Evolutionary conservation across 2,329 filamentous ascomycete species (phyloP).

Genomic region (Diaporthe vaccinii): DNA sequence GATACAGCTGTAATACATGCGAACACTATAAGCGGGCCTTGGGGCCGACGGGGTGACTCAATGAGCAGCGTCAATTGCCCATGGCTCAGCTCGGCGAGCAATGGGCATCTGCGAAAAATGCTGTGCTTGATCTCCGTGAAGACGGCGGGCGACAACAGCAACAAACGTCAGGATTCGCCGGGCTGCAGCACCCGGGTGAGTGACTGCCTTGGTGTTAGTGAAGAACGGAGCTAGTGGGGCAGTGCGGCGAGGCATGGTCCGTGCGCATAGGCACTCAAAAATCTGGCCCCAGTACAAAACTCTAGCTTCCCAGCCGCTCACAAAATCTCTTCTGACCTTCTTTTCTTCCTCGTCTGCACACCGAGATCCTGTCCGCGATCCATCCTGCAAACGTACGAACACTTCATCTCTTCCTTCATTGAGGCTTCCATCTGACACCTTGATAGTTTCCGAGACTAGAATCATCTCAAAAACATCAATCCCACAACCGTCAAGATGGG

Average conservation of each 20-base stretch:
- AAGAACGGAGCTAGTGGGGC: conserved; percentile 19
- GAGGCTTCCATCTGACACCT: conserved; percentile 36
- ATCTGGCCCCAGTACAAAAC: conserved; percentile 38
- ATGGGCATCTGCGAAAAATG: not conserved
- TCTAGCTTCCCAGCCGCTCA: conserved; percentile 36
- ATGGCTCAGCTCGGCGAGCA: not conserved
- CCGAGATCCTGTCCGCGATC: conserved; percentile 42
- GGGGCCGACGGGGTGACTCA: not conserved
- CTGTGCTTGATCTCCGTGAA: not conserved
- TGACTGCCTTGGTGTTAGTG: conserved; percentile 20
- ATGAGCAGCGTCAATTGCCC: not conserved
- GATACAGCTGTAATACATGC: not conserved
- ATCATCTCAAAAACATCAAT: conserved; percentile 33
- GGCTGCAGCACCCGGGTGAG: not conserved
- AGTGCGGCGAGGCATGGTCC: conserved; percentile 16
- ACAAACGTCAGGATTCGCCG: not conserved
- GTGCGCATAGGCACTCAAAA: conserved; percentile 37
- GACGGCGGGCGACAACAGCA: not conserved
- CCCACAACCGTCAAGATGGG: conserved; percentile 40
- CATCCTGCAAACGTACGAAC: conserved; percentile 42
- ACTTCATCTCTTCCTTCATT: conserved; percentile 15
- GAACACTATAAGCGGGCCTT: not conserved
- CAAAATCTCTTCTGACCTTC: conserved; percentile 39
- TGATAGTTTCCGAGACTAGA: conserved; percentile 39
- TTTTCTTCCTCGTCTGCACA: conserved; percentile 41